A percentile compares a stretch with the other conserved stretches of the same genome.
phyloP scores from a whole-genome alignment of 495 filamentous ascomycete genomes.

The Xanthoparmelia taractica region DNA sequence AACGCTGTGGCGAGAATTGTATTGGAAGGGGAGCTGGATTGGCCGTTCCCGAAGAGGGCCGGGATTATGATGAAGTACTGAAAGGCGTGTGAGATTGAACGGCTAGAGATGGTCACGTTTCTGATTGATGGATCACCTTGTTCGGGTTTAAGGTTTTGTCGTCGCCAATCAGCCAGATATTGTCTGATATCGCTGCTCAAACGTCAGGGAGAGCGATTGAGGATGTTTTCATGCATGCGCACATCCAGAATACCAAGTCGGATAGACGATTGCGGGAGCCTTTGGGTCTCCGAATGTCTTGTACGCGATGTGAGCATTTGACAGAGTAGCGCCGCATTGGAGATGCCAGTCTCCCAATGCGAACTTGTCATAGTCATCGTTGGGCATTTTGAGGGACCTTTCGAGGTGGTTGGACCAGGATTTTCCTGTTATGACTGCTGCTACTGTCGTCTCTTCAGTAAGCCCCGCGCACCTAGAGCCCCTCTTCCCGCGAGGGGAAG shows the following conservation, averaged over 20 bases:
- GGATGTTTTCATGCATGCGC: background rate
- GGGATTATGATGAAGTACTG: constrained; percentile 61
- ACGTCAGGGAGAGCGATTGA: background rate
- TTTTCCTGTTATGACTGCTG: background rate
- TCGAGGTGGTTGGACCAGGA: background rate
- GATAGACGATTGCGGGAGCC: constrained; percentile 61
- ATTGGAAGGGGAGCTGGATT: constrained; percentile 64
- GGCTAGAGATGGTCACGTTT: background rate
- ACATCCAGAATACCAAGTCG: constrained; percentile 62
- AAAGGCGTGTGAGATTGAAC: background rate
- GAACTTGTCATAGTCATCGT: constrained; percentile 42
- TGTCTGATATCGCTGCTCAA: constrained; percentile 47
- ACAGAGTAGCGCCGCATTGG: constrained; percentile 49
- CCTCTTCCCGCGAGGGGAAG: background rate
- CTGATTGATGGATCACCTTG: constrained; percentile 25
- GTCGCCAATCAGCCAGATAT: constrained; percentile 58
- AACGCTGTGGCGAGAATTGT: constrained; percentile 48
- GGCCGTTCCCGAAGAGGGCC: constrained; percentile 64
- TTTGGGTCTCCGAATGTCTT: constrained; percentile 59
- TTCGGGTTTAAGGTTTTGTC: constrained; percentile 52
- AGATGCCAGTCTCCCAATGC: constrained; percentile 56
- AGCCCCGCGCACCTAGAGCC: background rate
- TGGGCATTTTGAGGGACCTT: constrained; percentile 28
- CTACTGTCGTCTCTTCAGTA: no score
- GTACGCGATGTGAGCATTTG: constrained; percentile 56